Evolutionary conservation across 768 basidiomycete species (phyloP).

Genomic region (Pleurotus djamor): DNA sequence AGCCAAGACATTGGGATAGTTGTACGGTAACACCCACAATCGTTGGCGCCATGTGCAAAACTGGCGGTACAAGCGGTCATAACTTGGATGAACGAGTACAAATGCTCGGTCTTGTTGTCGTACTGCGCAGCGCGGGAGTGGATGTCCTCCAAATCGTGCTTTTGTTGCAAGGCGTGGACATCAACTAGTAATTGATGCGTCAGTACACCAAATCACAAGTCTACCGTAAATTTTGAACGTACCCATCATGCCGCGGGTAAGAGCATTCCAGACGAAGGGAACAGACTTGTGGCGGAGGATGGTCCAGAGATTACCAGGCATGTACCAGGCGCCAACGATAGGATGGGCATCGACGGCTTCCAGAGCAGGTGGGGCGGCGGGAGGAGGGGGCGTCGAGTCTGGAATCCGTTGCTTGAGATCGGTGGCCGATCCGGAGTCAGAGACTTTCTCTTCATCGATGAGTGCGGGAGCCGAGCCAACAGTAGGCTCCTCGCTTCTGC

Average conservation of each 20-base stretch:
- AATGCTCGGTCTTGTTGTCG: slow-evolving; percentile 25
- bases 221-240: no score
- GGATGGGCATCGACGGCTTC: slow-evolving; percentile 14
- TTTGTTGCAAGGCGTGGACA: slow-evolving; percentile 18
- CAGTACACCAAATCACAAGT: no score
- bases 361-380: slow-evolving; percentile 5
- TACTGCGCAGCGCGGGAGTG: slow-evolving; percentile 19
- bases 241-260: slow-evolving; percentile 18
- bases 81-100: slow-evolving; percentile 27
- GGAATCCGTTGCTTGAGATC: not conserved
- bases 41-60: slow-evolving; percentile 25
- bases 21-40: not conserved
- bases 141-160: slow-evolving; percentile 15
- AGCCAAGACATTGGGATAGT: no score
- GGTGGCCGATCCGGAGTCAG: slow-evolving; percentile 1
- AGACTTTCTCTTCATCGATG: slow-evolving; percentile 14
- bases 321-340: slow-evolving; percentile 23
- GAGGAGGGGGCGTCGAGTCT: not conserved
- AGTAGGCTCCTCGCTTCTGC: slow-evolving; percentile 11
- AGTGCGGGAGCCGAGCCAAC: not conserved
- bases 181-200: slow-evolving; percentile 15
- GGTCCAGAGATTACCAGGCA: slow-evolving; percentile 23
- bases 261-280: slow-evolving; percentile 17
- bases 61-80: slow-evolving; percentile 26
- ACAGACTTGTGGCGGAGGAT: slow-evolving; percentile 20